Conservation (phyloP, 495 filamentous ascomycete genomes). For the Penicillium dipodomyicola region DNA sequence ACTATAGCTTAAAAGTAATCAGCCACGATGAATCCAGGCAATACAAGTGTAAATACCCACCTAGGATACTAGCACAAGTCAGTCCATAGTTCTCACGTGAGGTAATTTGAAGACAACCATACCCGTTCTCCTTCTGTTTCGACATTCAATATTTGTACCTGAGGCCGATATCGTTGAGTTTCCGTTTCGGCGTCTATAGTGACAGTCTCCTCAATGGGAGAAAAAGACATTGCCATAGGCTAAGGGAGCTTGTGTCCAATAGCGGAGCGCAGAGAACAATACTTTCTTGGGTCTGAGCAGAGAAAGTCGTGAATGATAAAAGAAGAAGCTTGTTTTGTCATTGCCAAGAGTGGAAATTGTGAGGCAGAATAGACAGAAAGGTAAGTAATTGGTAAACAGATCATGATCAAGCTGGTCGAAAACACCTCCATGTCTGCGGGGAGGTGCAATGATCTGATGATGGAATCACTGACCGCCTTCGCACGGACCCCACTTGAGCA, state of each 20-base stretch:
- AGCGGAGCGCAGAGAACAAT: slow-evolving; percentile 4
- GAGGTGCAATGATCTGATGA: slow-evolving; percentile 20
- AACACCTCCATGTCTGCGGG: slow-evolving; percentile 17
- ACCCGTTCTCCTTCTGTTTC: slow-evolving; percentile 37
- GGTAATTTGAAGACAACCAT: slow-evolving; percentile 16
- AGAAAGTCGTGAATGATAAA: background rate
- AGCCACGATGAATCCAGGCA: background rate
- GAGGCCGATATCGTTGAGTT: slow-evolving; percentile 11
- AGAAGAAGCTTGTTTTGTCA: slow-evolving; percentile 20
- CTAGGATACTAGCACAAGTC: slow-evolving; percentile 22
- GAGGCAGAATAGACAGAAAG: background rate
- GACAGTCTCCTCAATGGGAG: slow-evolving; percentile 11
- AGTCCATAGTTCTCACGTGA: slow-evolving; percentile 21
- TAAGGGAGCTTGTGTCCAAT: slow-evolving; percentile 10
- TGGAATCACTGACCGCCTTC: slow-evolving; percentile 27
- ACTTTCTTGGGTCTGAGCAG: slow-evolving; percentile 8
- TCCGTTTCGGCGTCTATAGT: background rate
- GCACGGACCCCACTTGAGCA: background rate
- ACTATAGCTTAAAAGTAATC: slow-evolving; percentile 27
- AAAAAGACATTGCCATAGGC: slow-evolving; percentile 25
- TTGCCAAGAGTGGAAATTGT: slow-evolving; percentile 16
- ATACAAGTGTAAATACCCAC: slow-evolving; percentile 11
- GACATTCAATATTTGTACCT: slow-evolving; percentile 30
- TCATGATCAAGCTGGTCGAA: slow-evolving; percentile 23
- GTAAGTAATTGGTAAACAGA: slow-evolving; percentile 4